Evolutionary conservation across 257 asterid genomes (phyloP).

Genomic region (Gentiana macrophylla): DNA sequence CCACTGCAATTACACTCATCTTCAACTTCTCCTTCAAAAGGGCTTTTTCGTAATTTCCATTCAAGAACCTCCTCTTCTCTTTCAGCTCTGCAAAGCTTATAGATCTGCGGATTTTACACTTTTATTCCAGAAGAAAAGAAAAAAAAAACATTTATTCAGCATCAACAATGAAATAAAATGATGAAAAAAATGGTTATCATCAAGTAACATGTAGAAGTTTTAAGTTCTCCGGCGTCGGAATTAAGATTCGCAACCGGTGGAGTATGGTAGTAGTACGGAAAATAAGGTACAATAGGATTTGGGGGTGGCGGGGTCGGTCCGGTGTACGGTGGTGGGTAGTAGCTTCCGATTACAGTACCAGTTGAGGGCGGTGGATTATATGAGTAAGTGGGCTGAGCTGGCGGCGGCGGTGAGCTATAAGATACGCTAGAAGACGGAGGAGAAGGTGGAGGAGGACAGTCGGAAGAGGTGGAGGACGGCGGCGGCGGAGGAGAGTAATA

Average conservation of each 20-base stretch:
- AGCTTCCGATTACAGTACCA: conserved; percentile 20
- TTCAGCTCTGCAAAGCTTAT: conserved; percentile 15
- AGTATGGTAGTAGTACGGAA: conserved; percentile 54
- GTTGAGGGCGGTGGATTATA: conserved; percentile 40
- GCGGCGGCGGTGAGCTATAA: conserved; percentile 59
- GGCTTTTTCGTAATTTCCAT: conserved; percentile 8
- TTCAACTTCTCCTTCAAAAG: conserved; percentile 1
- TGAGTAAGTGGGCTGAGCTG: conserved; percentile 21
- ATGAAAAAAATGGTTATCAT: conserved; percentile 12
- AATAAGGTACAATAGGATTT: conserved; percentile 81
- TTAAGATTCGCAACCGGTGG: conserved; percentile 47
- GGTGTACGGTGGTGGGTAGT: conserved; percentile 37
- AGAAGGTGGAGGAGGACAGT: conserved; percentile 75
- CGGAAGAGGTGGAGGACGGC: conserved; percentile 19
- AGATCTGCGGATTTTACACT: conserved; percentile 56
- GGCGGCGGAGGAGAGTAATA: conserved; percentile 25
- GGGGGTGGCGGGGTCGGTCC: conserved; percentile 90
- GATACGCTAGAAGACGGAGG: conserved; percentile 32
- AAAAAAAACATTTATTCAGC: neutral
- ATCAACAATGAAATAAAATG: conserved; percentile 11
- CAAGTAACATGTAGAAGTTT: conserved; percentile 12
- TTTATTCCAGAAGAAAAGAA: conserved; percentile 16
- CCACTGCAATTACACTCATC: conserved; percentile 1
- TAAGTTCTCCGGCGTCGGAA: conserved; percentile 11
- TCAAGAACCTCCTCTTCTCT: conserved; percentile 3